Base-by-base conservation (phyloP, 768 basidiomycete genomes). In the Cubamyces lactineus region DNA sequence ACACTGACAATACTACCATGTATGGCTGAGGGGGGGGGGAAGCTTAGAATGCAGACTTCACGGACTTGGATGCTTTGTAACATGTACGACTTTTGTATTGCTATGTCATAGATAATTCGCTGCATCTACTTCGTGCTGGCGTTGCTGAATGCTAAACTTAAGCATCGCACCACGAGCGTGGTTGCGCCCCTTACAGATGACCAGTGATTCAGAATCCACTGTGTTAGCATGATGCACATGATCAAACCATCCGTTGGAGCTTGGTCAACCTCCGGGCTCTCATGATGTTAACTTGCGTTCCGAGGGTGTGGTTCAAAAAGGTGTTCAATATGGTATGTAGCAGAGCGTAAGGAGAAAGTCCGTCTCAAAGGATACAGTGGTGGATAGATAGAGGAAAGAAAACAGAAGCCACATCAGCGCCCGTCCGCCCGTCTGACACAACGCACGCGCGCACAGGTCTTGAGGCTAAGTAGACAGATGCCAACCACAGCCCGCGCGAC, bases 301-400 rank as follows among this genome's bases (percentile, higher is more conserved):
- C n/a, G n/a, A n/a, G n/a, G n/a, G n/a, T n/a, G 21, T 38, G 23
- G 15, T 39, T 19, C 15, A 39, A 41, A 41, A 21, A n/a, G 51
- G 38, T 12, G 26, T 30, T 46, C 5, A 38, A 48, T 58, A 53
- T 23, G 21, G 50, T 54, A 61, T 48, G 49, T 21, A 46, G 58
- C 26, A 59, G 12, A n/a, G 21, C 45, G 38, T 48, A 21, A 5
- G 15, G 19, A 41, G 17, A 45, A 59, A 56, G 62, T 64, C 62
- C 62, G 53, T 59, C 40, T 26, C 57, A 50, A 63, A 53, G 45
- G 57, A 59, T 64, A 64, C 62, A 64, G 52, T 28, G 58, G 34
- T 50, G 47, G 57, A 64, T 59, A 64, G 53, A 47, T 23, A 40
- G 21, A 21, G 40, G 30, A 39, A 50, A 30, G 11, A 53, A 28